These are phyloP conservation scores for Dactylis glomerata DNA, from an alignment of 176 grass and related monocot species.

Conservation along the genomic window DNA sequence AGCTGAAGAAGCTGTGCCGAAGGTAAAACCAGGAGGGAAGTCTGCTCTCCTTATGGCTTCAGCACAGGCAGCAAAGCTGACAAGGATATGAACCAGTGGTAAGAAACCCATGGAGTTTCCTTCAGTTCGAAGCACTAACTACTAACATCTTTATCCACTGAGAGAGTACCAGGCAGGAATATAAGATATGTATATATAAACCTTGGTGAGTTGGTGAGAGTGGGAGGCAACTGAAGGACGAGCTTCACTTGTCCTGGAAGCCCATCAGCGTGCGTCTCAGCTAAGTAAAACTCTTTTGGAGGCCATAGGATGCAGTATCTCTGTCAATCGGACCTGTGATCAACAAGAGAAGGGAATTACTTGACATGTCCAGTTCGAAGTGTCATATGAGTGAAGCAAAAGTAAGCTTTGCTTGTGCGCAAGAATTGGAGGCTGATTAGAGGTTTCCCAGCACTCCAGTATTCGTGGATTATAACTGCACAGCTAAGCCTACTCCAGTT, in stretches of 20 bases:
- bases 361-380: conserved; percentile 30
- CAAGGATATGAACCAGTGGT: conserved; percentile 37
- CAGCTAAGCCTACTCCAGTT: neutral
- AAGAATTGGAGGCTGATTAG: conserved; percentile 3
- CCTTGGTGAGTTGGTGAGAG: conserved; percentile 41
- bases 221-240: conserved; percentile 39
- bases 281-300: conserved; percentile 34
- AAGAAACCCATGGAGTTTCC: conserved; percentile 45
- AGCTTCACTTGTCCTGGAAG: conserved; percentile 55
- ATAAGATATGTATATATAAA: conserved; percentile 57
- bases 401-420: conserved; percentile 30
- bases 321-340: conserved; percentile 41
- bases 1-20: conserved; percentile 95
- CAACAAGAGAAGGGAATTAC: conserved; percentile 25
- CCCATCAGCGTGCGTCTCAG: conserved; percentile 30
- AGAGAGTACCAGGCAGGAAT: conserved; percentile 23
- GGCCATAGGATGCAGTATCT: conserved; percentile 31
- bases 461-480: neutral
- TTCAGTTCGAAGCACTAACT: conserved; percentile 21
- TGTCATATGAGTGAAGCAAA: conserved; percentile 26
- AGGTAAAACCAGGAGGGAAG: conserved; percentile 83
- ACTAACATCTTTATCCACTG: conserved; percentile 15
- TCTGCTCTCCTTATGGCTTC: conserved; percentile 70
- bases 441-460: neutral
- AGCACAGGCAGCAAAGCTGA: conserved; percentile 43